A percentile compares a stretch with the other conserved stretches of the same genome.
phyloP scores from a whole-genome alignment of 2,329 filamentous ascomycete species.

The Epichloe hybrida region DNA sequence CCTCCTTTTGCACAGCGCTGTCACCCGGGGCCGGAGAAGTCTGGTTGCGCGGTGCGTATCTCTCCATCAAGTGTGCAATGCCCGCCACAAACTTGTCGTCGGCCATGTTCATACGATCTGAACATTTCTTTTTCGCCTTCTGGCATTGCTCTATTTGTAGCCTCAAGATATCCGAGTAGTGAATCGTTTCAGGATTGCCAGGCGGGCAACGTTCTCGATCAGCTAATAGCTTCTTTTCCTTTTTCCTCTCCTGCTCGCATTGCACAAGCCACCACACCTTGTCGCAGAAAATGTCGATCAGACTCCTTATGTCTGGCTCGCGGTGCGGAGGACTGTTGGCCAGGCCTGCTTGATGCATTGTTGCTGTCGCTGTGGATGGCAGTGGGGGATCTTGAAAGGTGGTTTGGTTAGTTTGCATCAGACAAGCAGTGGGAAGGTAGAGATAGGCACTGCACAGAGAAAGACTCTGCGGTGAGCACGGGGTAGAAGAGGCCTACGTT shows the following conservation, averaged over 20 bases:
- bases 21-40: background rate
- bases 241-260: constrained; percentile 9
- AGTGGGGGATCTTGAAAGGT: background rate
- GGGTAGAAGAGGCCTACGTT: background rate
- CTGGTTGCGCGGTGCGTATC: background rate
- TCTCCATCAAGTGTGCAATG: constrained; percentile 1
- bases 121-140: constrained; percentile 5
- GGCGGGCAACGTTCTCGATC: constrained; percentile 9
- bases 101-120: constrained; percentile 1
- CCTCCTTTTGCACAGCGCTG: background rate
- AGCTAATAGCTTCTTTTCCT: constrained; percentile 6
- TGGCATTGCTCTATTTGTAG: constrained; percentile 7
- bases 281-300: constrained; percentile 13
- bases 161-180: constrained; percentile 9
- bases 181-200: constrained; percentile 12
- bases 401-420: background rate
- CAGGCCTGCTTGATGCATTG: background rate
- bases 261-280: constrained; percentile 10
- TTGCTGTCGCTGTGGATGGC: background rate
- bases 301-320: constrained; percentile 3
- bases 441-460: no score
- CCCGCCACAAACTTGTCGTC: constrained; percentile 4
- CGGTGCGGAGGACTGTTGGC: background rate
- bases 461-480: no score
- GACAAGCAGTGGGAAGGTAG: no score